Conservation (phyloP, 441 rosid species). For the Aquilaria agallochum region DNA sequence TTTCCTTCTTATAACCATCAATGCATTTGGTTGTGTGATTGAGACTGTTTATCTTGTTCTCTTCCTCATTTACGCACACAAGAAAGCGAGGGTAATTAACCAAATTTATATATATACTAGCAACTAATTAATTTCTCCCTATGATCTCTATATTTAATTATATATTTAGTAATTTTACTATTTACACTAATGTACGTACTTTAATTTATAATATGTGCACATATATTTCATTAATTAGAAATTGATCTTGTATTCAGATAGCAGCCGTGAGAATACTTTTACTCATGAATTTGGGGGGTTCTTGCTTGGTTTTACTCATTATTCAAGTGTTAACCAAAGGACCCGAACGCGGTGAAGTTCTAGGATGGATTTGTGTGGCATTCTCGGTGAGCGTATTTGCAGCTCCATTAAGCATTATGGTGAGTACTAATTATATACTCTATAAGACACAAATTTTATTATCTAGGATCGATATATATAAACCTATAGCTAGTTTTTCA, state of each 20-base stretch:
- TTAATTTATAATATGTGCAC: too few relatives aligned
- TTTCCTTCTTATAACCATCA: slow-evolving; percentile 48
- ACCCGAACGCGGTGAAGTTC: slow-evolving; percentile 27
- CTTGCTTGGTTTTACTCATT: slow-evolving; percentile 31
- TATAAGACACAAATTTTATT: too few relatives aligned
- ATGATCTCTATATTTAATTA: neutral
- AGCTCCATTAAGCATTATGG: slow-evolving; percentile 58
- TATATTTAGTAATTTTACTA: too few relatives aligned
- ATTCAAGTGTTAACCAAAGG: slow-evolving; percentile 41
- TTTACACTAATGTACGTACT: too few relatives aligned
- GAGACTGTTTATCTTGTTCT: slow-evolving; percentile 47
- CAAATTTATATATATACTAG: too few relatives aligned
- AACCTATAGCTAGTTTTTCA: too few relatives aligned
- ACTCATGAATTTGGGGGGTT: slow-evolving; percentile 45
- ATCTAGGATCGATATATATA: too few relatives aligned
- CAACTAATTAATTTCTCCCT: too few relatives aligned
- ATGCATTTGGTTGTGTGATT: slow-evolving; percentile 46
- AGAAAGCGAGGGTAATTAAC: neutral
- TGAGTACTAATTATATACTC: slow-evolving; percentile 9
- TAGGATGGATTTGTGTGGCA: slow-evolving; percentile 51
- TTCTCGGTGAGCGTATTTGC: slow-evolving; percentile 48
- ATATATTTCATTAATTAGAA: too few relatives aligned
- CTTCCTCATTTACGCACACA: slow-evolving; percentile 45
- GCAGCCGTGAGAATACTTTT: slow-evolving; percentile 43
- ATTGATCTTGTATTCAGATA: slow-evolving; percentile 22